These are phyloP conservation scores for Penicillium sp. DNA, from an alignment of 2,329 filamentous ascomycete genomes.

Conservation along the genomic window DNA sequence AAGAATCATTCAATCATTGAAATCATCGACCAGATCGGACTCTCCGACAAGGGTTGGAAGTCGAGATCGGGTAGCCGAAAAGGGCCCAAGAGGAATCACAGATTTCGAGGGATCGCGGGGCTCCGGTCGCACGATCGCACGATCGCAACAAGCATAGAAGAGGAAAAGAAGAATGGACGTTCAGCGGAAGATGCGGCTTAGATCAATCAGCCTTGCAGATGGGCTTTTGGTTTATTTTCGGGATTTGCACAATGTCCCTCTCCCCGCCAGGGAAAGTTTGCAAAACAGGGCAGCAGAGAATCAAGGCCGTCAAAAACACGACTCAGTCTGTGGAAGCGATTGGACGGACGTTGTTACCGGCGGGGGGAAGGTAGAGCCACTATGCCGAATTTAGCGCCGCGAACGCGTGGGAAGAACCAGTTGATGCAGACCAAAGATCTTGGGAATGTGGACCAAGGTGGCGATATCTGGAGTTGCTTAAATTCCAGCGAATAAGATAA, in stretches of 20 bases:
- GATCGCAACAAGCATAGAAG: constrained; percentile 1
- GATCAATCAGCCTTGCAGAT: neutral
- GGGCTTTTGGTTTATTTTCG: neutral
- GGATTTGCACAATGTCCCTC: neutral
- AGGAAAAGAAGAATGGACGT: neutral
- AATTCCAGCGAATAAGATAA: neutral
- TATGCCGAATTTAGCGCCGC: constrained; percentile 16
- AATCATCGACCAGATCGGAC: neutral
- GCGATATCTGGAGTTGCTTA: neutral
- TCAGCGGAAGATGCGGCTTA: neutral
- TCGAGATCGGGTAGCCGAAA: neutral
- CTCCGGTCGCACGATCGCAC: neutral
- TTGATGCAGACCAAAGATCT: neutral
- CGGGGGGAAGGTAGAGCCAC: constrained; percentile 13
- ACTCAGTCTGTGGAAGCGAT: constrained; percentile 3
- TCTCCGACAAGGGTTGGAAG: neutral
- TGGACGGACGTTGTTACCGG: constrained; percentile 5
- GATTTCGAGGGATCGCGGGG: neutral
- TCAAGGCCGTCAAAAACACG: constrained; percentile 2
- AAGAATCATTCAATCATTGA: constrained; percentile 13
- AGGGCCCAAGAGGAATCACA: neutral
- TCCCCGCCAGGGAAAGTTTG: constrained; percentile 3
- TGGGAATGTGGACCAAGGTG: neutral
- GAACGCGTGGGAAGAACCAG: constrained; percentile 18
- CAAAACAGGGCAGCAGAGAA: constrained; percentile 5